Percentiles rank a stretch among this genome's conserved stretches.
phyloP scores from a whole-genome alignment of 441 rosid genomes.

The Populus tomentosa region DNA sequence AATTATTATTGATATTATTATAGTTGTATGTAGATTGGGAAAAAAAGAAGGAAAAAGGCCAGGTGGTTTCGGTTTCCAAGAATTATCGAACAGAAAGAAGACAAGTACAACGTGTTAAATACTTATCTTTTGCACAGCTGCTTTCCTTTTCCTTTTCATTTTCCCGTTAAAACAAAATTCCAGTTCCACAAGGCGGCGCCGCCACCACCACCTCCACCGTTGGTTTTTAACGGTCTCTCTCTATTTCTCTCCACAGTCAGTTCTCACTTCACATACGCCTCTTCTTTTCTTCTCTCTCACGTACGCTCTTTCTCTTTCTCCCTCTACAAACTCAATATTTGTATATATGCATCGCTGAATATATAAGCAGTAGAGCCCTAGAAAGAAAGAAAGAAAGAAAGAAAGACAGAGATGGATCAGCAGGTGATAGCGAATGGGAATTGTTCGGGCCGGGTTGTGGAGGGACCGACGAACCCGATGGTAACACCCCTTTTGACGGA shows the following conservation, averaged over 20 bases:
- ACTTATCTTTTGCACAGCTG: too few relatives aligned
- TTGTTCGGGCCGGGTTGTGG: constrained; percentile 33
- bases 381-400: too few relatives aligned
- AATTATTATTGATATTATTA: too few relatives aligned
- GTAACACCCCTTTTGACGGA: constrained; percentile 82
- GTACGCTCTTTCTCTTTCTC: not conserved
- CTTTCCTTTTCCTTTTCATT: too few relatives aligned
- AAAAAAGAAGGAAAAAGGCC: too few relatives aligned
- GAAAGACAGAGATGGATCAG: constrained; percentile 19
- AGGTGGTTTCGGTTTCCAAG: too few relatives aligned
- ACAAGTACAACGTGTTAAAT: too few relatives aligned
- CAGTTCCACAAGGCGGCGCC: not conserved
- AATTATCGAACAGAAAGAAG: too few relatives aligned
- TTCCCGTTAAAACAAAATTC: not conserved
- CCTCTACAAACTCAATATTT: not conserved
- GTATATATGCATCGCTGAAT: not conserved
- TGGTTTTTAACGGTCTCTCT: not conserved
- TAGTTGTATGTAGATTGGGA: too few relatives aligned
- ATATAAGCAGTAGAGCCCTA: not conserved
- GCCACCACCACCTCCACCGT: not conserved
- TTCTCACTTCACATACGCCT: not conserved
- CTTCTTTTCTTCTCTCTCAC: not conserved
- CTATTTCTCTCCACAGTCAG: not conserved
- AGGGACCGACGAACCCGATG: constrained; percentile 75
- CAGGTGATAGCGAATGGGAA: constrained; percentile 36